Evolutionary conservation across 1,284 basidiomycete genomes (phyloP), one percentile per base, ranked within the genome.

Genomic region (Cutaneotrichosporon sp.): DNA sequence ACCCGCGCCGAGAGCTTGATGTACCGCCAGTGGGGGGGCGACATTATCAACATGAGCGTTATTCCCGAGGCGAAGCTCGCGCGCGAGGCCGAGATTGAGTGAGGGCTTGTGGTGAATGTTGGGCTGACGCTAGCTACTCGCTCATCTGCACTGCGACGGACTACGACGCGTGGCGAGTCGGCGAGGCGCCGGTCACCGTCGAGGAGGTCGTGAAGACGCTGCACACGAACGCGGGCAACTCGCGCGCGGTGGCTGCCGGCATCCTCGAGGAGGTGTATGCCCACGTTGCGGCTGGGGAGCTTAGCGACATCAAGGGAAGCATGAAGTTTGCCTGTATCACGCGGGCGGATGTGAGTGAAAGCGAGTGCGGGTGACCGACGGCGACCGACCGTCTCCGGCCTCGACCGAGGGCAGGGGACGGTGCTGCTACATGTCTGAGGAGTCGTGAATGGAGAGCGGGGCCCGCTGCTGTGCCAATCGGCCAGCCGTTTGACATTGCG

Each of bases 31-130:
- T 92, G 88, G 86, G 93, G 92, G 12, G 94, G 85, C 6, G 92
- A 96, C 74, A 79, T 96, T 66, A 94, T 96, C 78, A 93, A 92
- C 75, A 78, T 97, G 93, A 93, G 88, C 54, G 88, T 89, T 43
- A 78, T 98, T 31, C 94, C 94, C 3, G 94, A 98, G 76, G 85
- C 93, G 24, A 98, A 98, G 77, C 79, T 97, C 22, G 94, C 94
- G 3, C 78, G 93, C 24, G 94, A 98, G 76, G 91, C 90, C 2
- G 94, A 98, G 75, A 74, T 98, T 16, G 86, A 87, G 90, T 91
- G 58, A 54, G 81, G 5, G 19, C n/a, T 37, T 17, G 14, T 16
- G 6, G n/a, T n/a, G n/a, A n/a, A n/a, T n/a, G n/a, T n/a, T 16
- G 1, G 9, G 26, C 45, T 54, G 35, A 27, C 25, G 35, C 2